A percentile compares a stretch with the other conserved stretches of the same genome.
phyloP scores from a whole-genome alignment of 2,329 filamentous ascomycete genomes.

The Rhexocercosporidium sp. region DNA sequence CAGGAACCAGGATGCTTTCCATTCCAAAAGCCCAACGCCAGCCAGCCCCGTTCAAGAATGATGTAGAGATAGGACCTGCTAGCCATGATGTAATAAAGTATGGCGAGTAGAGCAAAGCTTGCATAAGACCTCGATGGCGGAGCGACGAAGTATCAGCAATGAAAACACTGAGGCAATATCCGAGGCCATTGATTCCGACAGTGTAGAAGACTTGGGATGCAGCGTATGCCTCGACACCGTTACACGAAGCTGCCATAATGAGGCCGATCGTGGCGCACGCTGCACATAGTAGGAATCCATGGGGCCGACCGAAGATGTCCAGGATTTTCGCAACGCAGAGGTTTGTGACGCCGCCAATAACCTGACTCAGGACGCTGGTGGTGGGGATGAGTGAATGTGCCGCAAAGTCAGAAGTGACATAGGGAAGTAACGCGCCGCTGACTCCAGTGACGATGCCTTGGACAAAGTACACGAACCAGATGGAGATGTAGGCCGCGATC shows the following conservation, averaged over 20 bases:
- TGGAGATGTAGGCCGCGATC: constrained; percentile 12
- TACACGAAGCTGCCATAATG: constrained; percentile 68
- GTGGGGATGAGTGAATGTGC: constrained; percentile 19
- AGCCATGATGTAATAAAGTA: constrained; percentile 61
- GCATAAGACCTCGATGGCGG: constrained; percentile 59
- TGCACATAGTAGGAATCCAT: constrained; percentile 47
- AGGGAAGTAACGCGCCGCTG: constrained; percentile 23
- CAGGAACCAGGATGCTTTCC: constrained; percentile 68
- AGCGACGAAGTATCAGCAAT: constrained; percentile 70
- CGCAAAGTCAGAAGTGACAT: constrained; percentile 19
- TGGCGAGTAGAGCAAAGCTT: constrained; percentile 27
- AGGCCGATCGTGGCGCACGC: constrained; percentile 48
- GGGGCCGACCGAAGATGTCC: constrained; percentile 55
- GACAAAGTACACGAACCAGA: constrained; percentile 20
- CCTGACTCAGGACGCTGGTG: constrained; percentile 14
- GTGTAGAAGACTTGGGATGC: constrained; percentile 66
- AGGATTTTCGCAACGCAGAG: constrained; percentile 21
- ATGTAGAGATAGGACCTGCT: no score
- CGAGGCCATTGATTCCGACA: constrained; percentile 50
- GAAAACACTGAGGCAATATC: constrained; percentile 60
- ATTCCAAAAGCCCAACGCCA: constrained; percentile 72
- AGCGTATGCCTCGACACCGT: constrained; percentile 62
- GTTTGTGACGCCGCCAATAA: constrained; percentile 21
- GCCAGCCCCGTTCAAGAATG: constrained; percentile 54
- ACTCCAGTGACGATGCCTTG: constrained; percentile 19